These are phyloP conservation scores for Tetraselmis striata DNA, from an alignment of 139 green algal species.

Conservation along the genomic window DNA sequence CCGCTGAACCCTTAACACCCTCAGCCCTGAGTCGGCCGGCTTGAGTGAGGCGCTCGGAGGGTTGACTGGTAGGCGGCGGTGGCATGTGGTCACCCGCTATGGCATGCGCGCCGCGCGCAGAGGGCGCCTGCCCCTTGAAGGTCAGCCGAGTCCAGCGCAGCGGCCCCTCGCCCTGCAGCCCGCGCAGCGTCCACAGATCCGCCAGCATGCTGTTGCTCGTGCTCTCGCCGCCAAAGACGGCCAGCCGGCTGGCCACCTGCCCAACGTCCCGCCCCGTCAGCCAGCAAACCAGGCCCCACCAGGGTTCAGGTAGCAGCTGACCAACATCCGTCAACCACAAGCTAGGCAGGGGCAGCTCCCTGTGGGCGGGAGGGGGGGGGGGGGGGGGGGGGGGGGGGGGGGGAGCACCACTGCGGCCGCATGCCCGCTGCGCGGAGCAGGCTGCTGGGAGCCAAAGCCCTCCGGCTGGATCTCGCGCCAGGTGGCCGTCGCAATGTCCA, in stretches of 20 bases:
- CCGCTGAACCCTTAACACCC: no score
- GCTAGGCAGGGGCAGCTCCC: no score
- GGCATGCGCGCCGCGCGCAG: neutral
- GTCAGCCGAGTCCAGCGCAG: neutral
- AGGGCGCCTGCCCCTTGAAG: constrained; percentile 2
- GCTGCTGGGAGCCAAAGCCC: neutral
- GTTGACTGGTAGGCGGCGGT: no score
- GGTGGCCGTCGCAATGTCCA: neutral
- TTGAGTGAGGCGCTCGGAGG: no score
- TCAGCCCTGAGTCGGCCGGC: no score
- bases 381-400: no score
- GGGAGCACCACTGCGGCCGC: constrained; percentile 4
- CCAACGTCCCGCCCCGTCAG: no score
- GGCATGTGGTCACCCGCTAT: neutral
- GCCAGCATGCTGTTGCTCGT: neutral
- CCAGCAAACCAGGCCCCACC: no score
- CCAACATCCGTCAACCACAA: no score
- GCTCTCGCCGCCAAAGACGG: constrained; percentile 11
- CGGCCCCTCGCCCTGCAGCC: neutral
- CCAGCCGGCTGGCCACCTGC: neutral
- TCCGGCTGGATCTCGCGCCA: neutral
- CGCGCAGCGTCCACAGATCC: constrained; percentile 5
- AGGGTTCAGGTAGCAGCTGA: no score
- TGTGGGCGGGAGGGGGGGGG: no score
- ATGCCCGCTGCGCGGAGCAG: neutral